Base-by-base conservation (phyloP, 2,329 filamentous ascomycete genomes). In the Penicillium sp. region DNA sequence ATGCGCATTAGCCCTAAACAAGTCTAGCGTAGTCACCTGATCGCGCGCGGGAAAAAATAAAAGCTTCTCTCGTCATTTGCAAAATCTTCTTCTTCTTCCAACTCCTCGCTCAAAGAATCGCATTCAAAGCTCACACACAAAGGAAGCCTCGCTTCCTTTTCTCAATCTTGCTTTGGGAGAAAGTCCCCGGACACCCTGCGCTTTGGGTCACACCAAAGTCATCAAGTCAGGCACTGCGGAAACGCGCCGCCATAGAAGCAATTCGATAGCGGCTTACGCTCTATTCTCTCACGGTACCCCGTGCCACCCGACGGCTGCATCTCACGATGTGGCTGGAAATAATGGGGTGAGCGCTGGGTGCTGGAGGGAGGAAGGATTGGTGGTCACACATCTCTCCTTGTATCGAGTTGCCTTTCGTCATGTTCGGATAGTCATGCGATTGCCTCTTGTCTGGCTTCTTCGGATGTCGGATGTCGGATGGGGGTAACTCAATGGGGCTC, bases 221-320 rank as follows among this genome's bases (percentile, higher is more conserved):
- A 54, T 22, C 47, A 60, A 64, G 75, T 71, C 76, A 77, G 76
- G 72, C 69, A 75, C 72, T 81, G 91, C 89, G 89, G 89, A 95
- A 95, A 96, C 88, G 89, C 91, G 89, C 89, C 91, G 91, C 90
- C 92, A 95, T 91, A 96, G 85, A 95, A 95, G 91, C 90, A 90
- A 80, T 68, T 72, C 78, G 71, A 80, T 68, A 73, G 90, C 88
- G 89, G 89, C 86, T 91, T 75, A 89, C 82, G 83, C 83, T 79
- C 77, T 80, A 58, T 61, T 64, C 61, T 58, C 58, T 64, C 60
- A 62, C 58, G 48, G 53, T 48, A 63, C 71, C 70, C 69, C 73
- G 75, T 76, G 74, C 74, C 71, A 65, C 67, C 75, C 70, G 81
- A 79, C 81, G 74, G 54, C 47, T 27, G 56, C 54, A 55, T 63